Evolutionary conservation across 176 grass and related monocot genomes (phyloP), one percentile per base, ranked within the genome.

Genomic region (Rhynchospora tenuis): DNA sequence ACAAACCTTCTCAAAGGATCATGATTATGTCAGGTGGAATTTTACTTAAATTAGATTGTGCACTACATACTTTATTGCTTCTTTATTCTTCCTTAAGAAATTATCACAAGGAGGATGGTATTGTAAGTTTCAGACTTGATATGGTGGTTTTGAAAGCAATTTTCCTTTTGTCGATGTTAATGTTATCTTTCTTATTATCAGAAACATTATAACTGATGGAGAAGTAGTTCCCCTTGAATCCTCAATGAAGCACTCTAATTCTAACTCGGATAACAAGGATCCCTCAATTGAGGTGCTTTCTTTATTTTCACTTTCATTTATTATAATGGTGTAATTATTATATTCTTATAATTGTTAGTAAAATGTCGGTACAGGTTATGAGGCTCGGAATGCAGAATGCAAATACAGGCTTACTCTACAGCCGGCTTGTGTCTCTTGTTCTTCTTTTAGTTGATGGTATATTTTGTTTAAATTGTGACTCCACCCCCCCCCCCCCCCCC

Each of bases 401-500:
- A 83, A 73, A 88, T 86, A 86, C 87, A 81, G 81, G 88, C 83
- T 95, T 95, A 15, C 93, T 99, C 79, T 99, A 99, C 84, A 89
- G 91, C 84, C 89, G 86, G 70, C 28, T 99, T 55, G 83, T 99
- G 52, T 87, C 96, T n/a, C 91, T 99, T 89, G 88, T 99, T 81
- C 86, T 99, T 61, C 91, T 95, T 84, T 90, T 99, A 54, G 89
- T 99, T 83, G 96, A 99, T 87, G 96, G 96, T 92, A 87, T 78
- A 26, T 87, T 86, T 16, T 59, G 20, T 22, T 38, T 71, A 59
- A 13, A 43, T 64, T 48, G 17, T 56, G 17, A 22, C 57, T 70
- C 78, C 42, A 19, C 73, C 38, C 6, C 3, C 70, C 33, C 33
- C 33, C 33, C 33, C 33, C 33, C 33, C 5, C 33, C 5, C 31